Percentiles rank a stretch among this genome's conserved stretches.
phyloP scores from a whole-genome alignment of 306 rosid species.

The Casuarina equisetifolia region DNA sequence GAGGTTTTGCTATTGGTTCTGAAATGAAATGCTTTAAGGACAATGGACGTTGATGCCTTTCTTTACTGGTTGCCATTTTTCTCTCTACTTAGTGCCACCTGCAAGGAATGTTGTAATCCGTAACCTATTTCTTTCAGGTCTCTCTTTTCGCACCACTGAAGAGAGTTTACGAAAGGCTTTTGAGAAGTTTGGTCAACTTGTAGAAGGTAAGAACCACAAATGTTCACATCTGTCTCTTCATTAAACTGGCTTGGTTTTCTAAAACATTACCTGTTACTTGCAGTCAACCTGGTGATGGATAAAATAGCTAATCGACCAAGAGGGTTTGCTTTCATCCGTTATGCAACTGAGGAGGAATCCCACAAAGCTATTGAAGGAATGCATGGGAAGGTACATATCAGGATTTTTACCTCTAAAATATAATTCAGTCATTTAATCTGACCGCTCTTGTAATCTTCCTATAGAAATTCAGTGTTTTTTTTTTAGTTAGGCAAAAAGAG shows the following conservation, averaged over 20 bases:
- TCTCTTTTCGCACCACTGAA: constrained; percentile 87
- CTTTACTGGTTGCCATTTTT: not conserved
- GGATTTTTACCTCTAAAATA: constrained; percentile 9
- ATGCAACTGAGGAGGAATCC: constrained; percentile 77
- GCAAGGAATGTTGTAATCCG: not conserved
- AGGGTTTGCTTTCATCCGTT: constrained; percentile 89
- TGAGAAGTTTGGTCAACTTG: constrained; percentile 68
- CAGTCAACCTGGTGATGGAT: constrained; percentile 96
- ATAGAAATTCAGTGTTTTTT: too few species aligned
- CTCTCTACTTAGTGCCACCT: not conserved
- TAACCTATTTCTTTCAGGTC: constrained; percentile 50
- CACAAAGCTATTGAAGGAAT: constrained; percentile 81
- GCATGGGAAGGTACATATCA: constrained; percentile 83
- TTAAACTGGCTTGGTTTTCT: not conserved
- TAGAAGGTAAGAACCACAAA: constrained; percentile 55
- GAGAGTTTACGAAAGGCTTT: constrained; percentile 81
- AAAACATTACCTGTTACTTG: constrained; percentile 4
- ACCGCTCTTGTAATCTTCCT: constrained; percentile 5
- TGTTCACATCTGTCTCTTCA: not conserved
- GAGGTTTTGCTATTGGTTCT: not conserved
- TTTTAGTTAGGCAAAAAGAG: too few species aligned
- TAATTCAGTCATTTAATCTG: not conserved
- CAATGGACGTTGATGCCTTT: not conserved
- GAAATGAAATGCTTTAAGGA: not conserved
- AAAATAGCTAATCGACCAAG: constrained; percentile 87